A percentile compares a stretch with the other conserved stretches of the same genome.
Evolutionary conservation across 2,329 filamentous ascomycete species (phyloP).

Genomic region (Sodiomyces alkalinus): DNA sequence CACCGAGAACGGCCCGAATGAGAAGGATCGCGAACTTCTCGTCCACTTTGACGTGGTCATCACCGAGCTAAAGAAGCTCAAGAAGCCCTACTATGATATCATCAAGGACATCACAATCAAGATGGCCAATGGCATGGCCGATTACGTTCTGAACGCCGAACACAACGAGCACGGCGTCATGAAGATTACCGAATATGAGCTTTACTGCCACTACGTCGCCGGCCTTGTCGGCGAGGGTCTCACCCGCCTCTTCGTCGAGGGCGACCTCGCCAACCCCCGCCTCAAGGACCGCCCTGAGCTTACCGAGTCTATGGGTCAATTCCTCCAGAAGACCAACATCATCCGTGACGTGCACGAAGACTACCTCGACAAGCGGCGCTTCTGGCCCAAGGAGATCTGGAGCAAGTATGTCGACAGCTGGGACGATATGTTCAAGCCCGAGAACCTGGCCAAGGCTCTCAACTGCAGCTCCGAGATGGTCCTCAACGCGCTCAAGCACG

Average conservation of each 20-base stretch:
- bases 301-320: constrained; percentile 91
- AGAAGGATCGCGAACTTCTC: constrained; percentile 86
- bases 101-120: constrained; percentile 85
- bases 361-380: constrained; percentile 70
- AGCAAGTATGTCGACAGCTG: constrained; percentile 84
- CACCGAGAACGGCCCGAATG: constrained; percentile 67
- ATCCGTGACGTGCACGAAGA: constrained; percentile 93
- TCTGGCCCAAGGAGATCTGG: constrained; percentile 96
- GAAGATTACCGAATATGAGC: constrained; percentile 77
- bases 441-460: constrained; percentile 62
- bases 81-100: constrained; percentile 68
- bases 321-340: constrained; percentile 97
- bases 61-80: constrained; percentile 74
- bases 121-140: constrained; percentile 98
- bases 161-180: constrained; percentile 67
- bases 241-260: constrained; percentile 79
- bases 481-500: constrained; percentile 71
- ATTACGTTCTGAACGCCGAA: constrained; percentile 77
- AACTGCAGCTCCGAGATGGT: constrained; percentile 91
- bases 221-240: constrained; percentile 91
- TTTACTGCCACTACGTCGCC: constrained; percentile 98
- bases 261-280: constrained; percentile 71
- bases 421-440: constrained; percentile 75
- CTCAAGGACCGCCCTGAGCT: constrained; percentile 66
- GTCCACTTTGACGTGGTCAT: constrained; percentile 86